These are phyloP conservation scores for Nicotiana rustica DNA, from an alignment of 305 asterid species.

Conservation along the genomic window DNA sequence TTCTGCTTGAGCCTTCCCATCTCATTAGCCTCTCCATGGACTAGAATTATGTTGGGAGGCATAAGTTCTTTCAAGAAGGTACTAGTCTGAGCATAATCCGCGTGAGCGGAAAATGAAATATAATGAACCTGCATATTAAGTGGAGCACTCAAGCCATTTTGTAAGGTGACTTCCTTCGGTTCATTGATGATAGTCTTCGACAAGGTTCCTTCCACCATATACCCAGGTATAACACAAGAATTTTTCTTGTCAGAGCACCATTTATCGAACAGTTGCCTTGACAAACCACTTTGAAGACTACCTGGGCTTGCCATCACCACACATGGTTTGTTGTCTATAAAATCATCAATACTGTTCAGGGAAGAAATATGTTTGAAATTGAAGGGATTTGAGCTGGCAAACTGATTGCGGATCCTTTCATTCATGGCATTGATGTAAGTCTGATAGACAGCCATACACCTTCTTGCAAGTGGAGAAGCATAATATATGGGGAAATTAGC, in stretches of 20 bases:
- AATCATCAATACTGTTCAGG: slow-evolving; percentile 80
- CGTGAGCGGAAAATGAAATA: slow-evolving; percentile 95
- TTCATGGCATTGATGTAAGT: slow-evolving; percentile 95
- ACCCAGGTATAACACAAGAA: slow-evolving; percentile 92
- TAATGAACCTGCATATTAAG: slow-evolving; percentile 86
- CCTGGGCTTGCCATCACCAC: slow-evolving; percentile 99
- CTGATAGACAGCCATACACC: slow-evolving; percentile 98
- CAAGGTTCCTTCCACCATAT: slow-evolving; percentile 83
- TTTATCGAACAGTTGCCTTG: slow-evolving; percentile 92
- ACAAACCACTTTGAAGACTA: slow-evolving; percentile 92
- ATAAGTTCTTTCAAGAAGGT: slow-evolving; percentile 84
- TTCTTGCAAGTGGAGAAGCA: slow-evolving; percentile 96
- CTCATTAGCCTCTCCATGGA: slow-evolving; percentile 91
- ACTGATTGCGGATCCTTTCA: slow-evolving; percentile 83
- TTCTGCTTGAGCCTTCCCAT: slow-evolving; percentile 95
- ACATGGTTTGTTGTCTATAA: slow-evolving; percentile 88
- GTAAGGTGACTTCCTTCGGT: slow-evolving; percentile 91
- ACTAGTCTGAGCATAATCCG: slow-evolving; percentile 89
- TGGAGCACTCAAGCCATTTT: slow-evolving; percentile 82
- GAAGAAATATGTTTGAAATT: slow-evolving; percentile 94
- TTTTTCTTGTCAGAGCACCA: slow-evolving; percentile 96
- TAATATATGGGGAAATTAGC: slow-evolving; percentile 87
- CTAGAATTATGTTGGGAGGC: slow-evolving; percentile 94
- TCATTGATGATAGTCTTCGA: slow-evolving; percentile 89
- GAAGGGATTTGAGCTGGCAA: slow-evolving; percentile 77